Evolutionary conservation across 1,139 yeast genomes (phyloP), one percentile per base, ranked within the genome.

Genomic region (Diutina sp.): DNA sequence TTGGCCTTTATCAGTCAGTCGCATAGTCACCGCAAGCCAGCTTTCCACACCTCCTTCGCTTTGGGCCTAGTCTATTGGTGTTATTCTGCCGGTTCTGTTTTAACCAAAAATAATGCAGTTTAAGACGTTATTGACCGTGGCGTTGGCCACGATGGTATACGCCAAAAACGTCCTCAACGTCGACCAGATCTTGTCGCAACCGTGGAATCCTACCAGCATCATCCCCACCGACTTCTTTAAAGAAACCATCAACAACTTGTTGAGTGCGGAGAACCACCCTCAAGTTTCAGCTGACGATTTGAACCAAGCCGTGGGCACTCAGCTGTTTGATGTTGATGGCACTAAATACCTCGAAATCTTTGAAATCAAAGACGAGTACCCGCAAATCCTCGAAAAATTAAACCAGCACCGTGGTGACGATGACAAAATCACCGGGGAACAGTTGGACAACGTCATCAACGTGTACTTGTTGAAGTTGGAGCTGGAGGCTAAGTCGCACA

Each of bases 111-210:
- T 46, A 41, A 60, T 60, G 62, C 59, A 51, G 47, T 21, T 60
- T 32, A 50, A 56, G 16, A 56, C 48, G 9, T 48, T 60, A 44
- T 59, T 58, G 4, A 56, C 57, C 11, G 52, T 59, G 54, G 51
- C 57, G 11, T 60, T 60, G 44, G 61, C 61, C 16, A 55, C 60
- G 32, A 56, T 58, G 28, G 57, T 57, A 11, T 47, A 57, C 32
- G 61, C 67, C 38, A 64, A 64, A 51, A 62, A 65, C 53, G 62
- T 64, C 29, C 58, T 62, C 38, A 59, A 64, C 11, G 1, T 44
- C 46, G 25, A 18, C 9, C 8, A n/a, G 25, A 18, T 44, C 46
- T 44, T 44, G 25, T 6, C 46, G 21, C 46, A 44, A 18, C 46
- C 46, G 25, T 44, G 46, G 46, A 18, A 44, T n/a, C 25, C 18